Percentiles rank a stretch among this genome's conserved stretches.
These are phyloP conservation scores for Scopulariopsis brevicaulis DNA, from an alignment of 2,329 filamentous ascomycete species.

Conservation along the genomic window DNA sequence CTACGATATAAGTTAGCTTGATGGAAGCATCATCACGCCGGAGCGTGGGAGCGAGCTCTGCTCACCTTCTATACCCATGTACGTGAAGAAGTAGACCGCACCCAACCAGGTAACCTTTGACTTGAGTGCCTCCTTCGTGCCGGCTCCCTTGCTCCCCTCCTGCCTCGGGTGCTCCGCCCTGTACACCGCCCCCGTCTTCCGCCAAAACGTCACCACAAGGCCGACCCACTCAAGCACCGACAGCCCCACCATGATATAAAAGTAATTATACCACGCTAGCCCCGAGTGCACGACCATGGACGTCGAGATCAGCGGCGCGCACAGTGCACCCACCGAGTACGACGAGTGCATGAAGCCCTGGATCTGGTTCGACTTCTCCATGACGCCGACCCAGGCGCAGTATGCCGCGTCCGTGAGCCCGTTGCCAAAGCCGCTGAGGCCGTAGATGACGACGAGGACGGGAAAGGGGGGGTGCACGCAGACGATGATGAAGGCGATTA, in stretches of 20 bases:
- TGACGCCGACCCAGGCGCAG: conserved; percentile 44
- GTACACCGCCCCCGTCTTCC: conserved; percentile 41
- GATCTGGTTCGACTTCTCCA: conserved; percentile 57
- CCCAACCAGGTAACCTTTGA: conserved; percentile 52
- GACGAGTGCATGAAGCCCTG: conserved; percentile 54
- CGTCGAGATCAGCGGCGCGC: conserved; percentile 55
- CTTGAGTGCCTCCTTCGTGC: conserved; percentile 25
- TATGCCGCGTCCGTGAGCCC: conserved; percentile 45
- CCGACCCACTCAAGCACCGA: conserved; percentile 43
- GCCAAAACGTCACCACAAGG: conserved; percentile 45
- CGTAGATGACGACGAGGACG: conserved; percentile 49
- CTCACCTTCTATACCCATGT: conserved; percentile 57
- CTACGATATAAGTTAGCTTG: conserved; percentile 10
- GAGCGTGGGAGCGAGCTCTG: neutral
- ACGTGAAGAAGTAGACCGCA: conserved; percentile 58
- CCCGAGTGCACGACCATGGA: conserved; percentile 49
- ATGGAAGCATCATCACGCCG: no score
- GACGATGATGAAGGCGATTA: conserved; percentile 49
- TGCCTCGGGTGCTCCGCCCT: conserved; percentile 23
- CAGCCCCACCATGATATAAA: conserved; percentile 52
- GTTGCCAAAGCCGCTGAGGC: conserved; percentile 55
- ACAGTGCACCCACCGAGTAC: conserved; percentile 53
- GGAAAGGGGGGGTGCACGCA: conserved; percentile 53
- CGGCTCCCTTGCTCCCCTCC: conserved; percentile 14
- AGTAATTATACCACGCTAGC: conserved; percentile 56